Base-by-base conservation (phyloP, 345 rosid species). In the Physaria fendleri region DNA sequence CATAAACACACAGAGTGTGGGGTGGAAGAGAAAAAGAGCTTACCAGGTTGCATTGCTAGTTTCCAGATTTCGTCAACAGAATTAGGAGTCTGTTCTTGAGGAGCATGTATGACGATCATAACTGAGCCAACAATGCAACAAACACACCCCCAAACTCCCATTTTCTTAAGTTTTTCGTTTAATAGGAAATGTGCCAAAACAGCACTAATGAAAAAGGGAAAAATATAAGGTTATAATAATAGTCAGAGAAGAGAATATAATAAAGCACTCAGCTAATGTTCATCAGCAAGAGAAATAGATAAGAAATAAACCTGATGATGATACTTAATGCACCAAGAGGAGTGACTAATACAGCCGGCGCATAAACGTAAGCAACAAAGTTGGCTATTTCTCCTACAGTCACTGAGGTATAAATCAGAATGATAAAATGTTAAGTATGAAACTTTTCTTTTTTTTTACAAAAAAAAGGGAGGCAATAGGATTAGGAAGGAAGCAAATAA, bases 321-420 rank as follows among this genome's bases (percentile, higher is more conserved):
- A 91, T 88, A 70, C 98, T 91, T 17, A 91, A 68, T 9, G 96
- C 95, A 40, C 98, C 95, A 41, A 88, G 92, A 2, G 98, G 96
- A 1, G 98, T 91, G 64, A 91, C 98, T 33, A 88, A 76, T 57
- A 85, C 88, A 11, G 98, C 98, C 4, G 96, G 98, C 43, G 95
- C 96, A 82, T 88, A 91, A 41, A 84, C 84, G 64, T 88, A 91
- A 43, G 98, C 96, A 51, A 88, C 94, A 48, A 87, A 91, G 71
- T 91, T 91, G 20, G 98, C 95, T 61, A 77, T 73, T 74, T 91
- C 98, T 56, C 98, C 98, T 18, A 79, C 45, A 76, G 87, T 79
- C 98, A 88, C 96, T 88, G 54, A 10, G 25, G 51, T 10, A 41
- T 18, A 40, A 47, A 28, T 22, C 27, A 8, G 4, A n/a, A 16